Conservation (phyloP, 1,284 basidiomycete genomes). For the Lentinula novae-zelandiae region DNA sequence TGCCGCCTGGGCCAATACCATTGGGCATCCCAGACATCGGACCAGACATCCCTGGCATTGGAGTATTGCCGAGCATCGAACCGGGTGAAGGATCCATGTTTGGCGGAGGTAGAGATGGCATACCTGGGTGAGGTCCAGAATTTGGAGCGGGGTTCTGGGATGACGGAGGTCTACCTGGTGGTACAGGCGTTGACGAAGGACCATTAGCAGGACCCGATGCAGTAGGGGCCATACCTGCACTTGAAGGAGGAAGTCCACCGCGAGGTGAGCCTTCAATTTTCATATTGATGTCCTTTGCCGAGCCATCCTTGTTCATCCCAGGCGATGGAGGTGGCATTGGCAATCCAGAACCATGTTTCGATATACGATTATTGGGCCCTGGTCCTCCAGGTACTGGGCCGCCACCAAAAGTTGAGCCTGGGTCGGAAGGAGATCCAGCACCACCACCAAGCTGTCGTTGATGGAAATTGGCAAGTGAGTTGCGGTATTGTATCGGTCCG, state of each 20-base stretch:
- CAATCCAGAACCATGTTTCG: neutral
- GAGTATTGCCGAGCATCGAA: constrained; percentile 34
- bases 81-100: constrained; percentile 42
- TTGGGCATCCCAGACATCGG: constrained; percentile 11
- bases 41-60: constrained; percentile 10
- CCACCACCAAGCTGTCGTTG: neutral
- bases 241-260: constrained; percentile 26
- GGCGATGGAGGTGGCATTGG: constrained; percentile 14
- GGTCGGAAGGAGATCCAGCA: constrained; percentile 7
- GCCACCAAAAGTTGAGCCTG: constrained; percentile 3
- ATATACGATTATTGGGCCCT: neutral
- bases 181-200: constrained; percentile 47
- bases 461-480: neutral
- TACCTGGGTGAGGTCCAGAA: neutral
- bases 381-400: neutral
- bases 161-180: constrained; percentile 8
- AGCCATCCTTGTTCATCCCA: constrained; percentile 24
- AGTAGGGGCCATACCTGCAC: constrained; percentile 24
- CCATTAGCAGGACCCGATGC: constrained; percentile 26
- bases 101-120: constrained; percentile 11
- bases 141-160: constrained; percentile 13
- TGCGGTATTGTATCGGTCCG: neutral
- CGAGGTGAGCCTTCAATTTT: constrained; percentile 45
- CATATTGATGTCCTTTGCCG: constrained; percentile 16
- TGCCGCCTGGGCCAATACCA: neutral